phyloP scores from a whole-genome alignment of 176 grass and related monocot species.

The Ampelocalamus luodianensis region DNA sequence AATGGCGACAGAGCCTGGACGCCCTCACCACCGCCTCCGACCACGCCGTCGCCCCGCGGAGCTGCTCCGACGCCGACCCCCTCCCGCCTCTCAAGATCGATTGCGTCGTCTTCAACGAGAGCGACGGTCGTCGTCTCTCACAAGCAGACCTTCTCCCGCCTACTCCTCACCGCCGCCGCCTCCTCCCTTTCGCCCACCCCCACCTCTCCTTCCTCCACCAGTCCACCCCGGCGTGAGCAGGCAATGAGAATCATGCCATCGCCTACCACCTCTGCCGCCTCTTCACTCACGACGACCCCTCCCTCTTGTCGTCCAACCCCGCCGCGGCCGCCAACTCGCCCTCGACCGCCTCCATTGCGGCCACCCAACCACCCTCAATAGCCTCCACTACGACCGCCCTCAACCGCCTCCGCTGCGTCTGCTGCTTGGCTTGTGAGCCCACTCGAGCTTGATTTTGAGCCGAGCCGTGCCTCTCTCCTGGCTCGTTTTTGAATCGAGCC shows the following conservation, averaged over 20 bases:
- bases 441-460: no score
- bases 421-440: no score
- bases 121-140: conserved; percentile 79
- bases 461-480: no score
- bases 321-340: no score
- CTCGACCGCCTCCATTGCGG: not conserved
- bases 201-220: conserved; percentile 34
- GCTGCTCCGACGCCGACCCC: conserved; percentile 52
- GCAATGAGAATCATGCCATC: conserved; percentile 46
- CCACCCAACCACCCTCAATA: no score
- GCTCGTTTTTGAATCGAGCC: no score
- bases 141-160: conserved; percentile 84
- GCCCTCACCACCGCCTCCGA: conserved; percentile 56
- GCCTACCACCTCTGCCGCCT: conserved; percentile 59
- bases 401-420: no score
- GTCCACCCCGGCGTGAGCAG: no score
- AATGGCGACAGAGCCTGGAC: conserved; percentile 54
- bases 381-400: no score
- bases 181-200: conserved; percentile 16
- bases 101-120: conserved; percentile 84
- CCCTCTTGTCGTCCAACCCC: no score
- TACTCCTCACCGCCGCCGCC: conserved; percentile 56
- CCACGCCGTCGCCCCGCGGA: conserved; percentile 46
- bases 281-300: conserved; percentile 48
- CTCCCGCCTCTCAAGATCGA: conserved; percentile 67